Conservation (phyloP, 345 rosid genomes). For the Crucihimalaya himalaica region DNA sequence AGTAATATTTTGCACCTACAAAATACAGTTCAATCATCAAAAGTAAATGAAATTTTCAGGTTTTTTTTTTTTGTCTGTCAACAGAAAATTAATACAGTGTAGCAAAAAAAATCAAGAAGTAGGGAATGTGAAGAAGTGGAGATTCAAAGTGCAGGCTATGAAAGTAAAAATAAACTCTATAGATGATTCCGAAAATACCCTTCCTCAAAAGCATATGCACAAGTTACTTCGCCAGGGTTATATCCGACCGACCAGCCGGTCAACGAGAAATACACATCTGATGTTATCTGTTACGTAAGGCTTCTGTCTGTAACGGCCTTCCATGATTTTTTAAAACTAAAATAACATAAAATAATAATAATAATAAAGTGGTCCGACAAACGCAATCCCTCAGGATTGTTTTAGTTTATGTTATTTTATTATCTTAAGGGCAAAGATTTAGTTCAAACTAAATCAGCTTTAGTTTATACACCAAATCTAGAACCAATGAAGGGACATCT, state of each 20-base stretch:
- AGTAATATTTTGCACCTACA: background rate
- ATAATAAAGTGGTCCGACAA: conserved; percentile 33
- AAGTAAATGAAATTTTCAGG: background rate
- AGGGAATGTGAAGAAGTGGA: background rate
- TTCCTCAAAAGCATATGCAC: background rate
- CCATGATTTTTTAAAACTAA: no score
- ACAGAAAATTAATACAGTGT: background rate
- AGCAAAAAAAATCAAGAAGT: background rate
- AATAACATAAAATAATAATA: no score
- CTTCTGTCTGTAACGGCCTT: conserved; percentile 32
- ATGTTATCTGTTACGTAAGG: conserved; percentile 38
- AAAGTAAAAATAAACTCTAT: background rate
- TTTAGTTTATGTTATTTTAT: conserved; percentile 4
- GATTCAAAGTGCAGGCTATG: conserved; percentile 23
- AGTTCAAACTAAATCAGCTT: conserved; percentile 18
- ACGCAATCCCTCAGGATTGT: conserved; percentile 33
- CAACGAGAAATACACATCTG: conserved; percentile 29
- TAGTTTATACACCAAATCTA: conserved; percentile 33
- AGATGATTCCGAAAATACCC: conserved; percentile 22
- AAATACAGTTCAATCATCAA: background rate
- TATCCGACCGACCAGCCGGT: conserved; percentile 26
- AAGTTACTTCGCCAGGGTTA: conserved; percentile 9
- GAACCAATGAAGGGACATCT: conserved; percentile 33
- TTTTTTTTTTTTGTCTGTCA: background rate
- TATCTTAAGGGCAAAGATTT: conserved; percentile 22